phyloP scores from a whole-genome alignment of 1,139 yeast species.

The Yamadazyma jaroonii region DNA sequence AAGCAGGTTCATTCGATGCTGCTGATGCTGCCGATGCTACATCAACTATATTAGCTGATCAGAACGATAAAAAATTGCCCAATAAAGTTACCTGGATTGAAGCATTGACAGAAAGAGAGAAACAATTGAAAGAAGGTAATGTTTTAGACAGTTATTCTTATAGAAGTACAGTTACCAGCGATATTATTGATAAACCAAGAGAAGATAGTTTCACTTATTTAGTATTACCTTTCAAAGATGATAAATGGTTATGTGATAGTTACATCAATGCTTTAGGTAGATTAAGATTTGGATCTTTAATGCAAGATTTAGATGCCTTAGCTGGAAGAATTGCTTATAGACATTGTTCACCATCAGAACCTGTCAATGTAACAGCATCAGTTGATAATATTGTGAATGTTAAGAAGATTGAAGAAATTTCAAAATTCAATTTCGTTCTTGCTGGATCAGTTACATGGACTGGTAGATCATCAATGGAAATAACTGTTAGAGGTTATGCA shows the following conservation, averaged over 20 bases:
- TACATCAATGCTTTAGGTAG: constrained; percentile 88
- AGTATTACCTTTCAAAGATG: constrained; percentile 79
- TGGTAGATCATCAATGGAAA: constrained; percentile 93
- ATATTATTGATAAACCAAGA: constrained; percentile 69
- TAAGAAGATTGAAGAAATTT: constrained; percentile 77
- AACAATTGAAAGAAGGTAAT: constrained; percentile 67
- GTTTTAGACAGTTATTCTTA: constrained; percentile 67
- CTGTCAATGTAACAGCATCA: constrained; percentile 90
- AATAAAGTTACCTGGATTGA: constrained; percentile 80
- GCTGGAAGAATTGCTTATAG: constrained; percentile 87
- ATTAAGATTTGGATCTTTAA: constrained; percentile 84
- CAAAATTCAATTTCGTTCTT: constrained; percentile 70
- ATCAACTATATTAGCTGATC: constrained; percentile 60
- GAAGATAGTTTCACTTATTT: constrained; percentile 74
- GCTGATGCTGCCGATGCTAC: constrained; percentile 69
- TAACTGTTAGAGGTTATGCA: constrained; percentile 83
- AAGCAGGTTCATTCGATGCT: constrained; percentile 40
- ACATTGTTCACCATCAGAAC: constrained; percentile 88
- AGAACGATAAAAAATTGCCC: constrained; percentile 35
- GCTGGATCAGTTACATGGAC: constrained; percentile 94
- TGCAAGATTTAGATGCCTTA: constrained; percentile 86
- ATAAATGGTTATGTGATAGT: constrained; percentile 77
- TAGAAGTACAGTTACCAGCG: constrained; percentile 71
- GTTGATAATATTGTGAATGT: constrained; percentile 90
- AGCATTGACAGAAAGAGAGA: constrained; percentile 73